A percentile compares a stretch with the other conserved stretches of the same genome.
Evolutionary conservation across 306 rosid genomes (phyloP).

Genomic region (Rosa lucieae): DNA sequence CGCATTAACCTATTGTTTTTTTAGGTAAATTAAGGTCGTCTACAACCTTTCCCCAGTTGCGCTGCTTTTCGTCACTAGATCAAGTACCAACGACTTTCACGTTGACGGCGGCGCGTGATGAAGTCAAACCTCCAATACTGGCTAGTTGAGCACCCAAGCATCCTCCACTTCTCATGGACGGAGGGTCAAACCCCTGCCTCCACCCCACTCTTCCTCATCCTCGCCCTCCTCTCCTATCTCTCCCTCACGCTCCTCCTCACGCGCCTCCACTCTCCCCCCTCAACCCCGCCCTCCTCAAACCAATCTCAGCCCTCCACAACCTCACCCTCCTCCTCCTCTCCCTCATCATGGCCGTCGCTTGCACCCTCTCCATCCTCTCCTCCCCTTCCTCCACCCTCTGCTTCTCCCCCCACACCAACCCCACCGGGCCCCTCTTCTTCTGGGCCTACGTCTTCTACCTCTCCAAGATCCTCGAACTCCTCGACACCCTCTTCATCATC

Average conservation of each 20-base stretch:
- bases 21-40: background rate
- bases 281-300: slow-evolving; percentile 37
- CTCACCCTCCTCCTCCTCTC: slow-evolving; percentile 65
- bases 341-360: slow-evolving; percentile 55
- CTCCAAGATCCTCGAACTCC: slow-evolving; percentile 67
- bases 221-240: slow-evolving; percentile 45
- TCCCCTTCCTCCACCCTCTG: slow-evolving; percentile 50
- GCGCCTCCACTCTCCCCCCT: slow-evolving; percentile 26
- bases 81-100: background rate
- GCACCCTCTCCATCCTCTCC: slow-evolving; percentile 44
- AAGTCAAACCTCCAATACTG: slow-evolving; percentile 28
- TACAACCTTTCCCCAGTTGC: background rate
- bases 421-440: slow-evolving; percentile 77
- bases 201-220: slow-evolving; percentile 42
- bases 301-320: slow-evolving; percentile 61
- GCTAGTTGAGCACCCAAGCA: slow-evolving; percentile 51
- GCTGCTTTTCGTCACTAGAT: background rate
- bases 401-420: slow-evolving; percentile 51
- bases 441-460: slow-evolving; percentile 89
- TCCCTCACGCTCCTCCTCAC: slow-evolving; percentile 48
- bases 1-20: background rate
- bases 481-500: slow-evolving; percentile 73
- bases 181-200: slow-evolving; percentile 45
- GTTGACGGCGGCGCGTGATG: slow-evolving; percentile 1
- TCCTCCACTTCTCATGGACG: slow-evolving; percentile 58